These are phyloP conservation scores for Xanthoconium separans DNA, from an alignment of 1,284 basidiomycete genomes.

Conservation along the genomic window DNA sequence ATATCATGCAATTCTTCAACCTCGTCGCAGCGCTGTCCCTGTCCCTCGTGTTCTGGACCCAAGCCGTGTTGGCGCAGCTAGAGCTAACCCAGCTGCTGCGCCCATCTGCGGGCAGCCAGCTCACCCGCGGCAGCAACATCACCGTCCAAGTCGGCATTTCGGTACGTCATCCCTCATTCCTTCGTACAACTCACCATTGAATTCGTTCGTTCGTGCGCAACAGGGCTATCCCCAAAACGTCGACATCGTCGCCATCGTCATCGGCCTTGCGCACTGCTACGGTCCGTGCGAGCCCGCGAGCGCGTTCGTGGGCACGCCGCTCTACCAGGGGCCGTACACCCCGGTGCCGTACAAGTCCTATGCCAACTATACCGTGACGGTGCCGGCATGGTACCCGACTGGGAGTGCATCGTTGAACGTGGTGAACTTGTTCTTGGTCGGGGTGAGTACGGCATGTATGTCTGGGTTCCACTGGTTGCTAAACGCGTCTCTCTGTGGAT, in stretches of 20 bases:
- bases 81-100: conserved; percentile 15
- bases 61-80: conserved; percentile 20
- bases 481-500: too few relatives aligned
- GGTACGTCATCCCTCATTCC: conserved; percentile 11
- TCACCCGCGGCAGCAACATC: conserved; percentile 10
- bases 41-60: conserved; percentile 11
- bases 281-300: conserved; percentile 17
- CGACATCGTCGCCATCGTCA: conserved; percentile 25
- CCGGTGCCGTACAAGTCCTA: neutral
- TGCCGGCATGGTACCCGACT: conserved; percentile 15
- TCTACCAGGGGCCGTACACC: conserved; percentile 25
- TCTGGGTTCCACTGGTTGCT: too few relatives aligned
- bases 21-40: conserved; percentile 1
- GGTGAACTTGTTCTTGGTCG: conserved; percentile 29
- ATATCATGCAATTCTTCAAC: conserved; percentile 17
- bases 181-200: neutral
- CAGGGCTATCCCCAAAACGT: conserved; percentile 25
- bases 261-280: conserved; percentile 22
- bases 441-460: conserved; percentile 17
- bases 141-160: conserved; percentile 24
- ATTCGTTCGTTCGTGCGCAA: neutral
- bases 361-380: conserved; percentile 23
- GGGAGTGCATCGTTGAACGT: conserved; percentile 21
- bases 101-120: conserved; percentile 9
- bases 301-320: conserved; percentile 17